Evolutionary conservation across 192 early-diverging fungal genomes (phyloP).

Genomic region (Backusella circina): DNA sequence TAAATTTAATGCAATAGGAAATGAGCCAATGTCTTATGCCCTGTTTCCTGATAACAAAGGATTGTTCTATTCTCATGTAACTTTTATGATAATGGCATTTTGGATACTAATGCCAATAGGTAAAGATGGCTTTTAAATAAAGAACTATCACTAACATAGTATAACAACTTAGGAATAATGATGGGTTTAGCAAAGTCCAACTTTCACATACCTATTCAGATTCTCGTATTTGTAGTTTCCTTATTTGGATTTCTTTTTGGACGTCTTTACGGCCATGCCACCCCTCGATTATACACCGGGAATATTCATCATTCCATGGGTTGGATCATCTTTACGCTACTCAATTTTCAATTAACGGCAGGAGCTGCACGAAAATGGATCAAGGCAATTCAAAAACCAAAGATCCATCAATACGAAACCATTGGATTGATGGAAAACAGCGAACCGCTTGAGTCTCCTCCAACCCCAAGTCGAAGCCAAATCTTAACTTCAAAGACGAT

Average conservation of each 20-base stretch:
- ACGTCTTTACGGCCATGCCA: conserved; percentile 20
- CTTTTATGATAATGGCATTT: conserved; percentile 30
- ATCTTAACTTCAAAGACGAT: too few relatives aligned
- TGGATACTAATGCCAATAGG: conserved; percentile 36
- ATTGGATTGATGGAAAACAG: conserved; percentile 14
- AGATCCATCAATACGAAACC: not conserved
- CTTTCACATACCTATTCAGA: conserved; percentile 25
- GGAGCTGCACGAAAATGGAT: conserved; percentile 24
- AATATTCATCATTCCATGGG: conserved; percentile 31
- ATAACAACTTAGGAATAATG: conserved; percentile 14
- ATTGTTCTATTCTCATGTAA: conserved; percentile 26
- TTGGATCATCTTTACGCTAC: conserved; percentile 20
- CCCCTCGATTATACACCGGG: conserved; percentile 23
- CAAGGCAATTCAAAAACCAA: conserved; percentile 14
- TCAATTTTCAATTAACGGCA: conserved; percentile 19
- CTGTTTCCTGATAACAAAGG: conserved; percentile 18
- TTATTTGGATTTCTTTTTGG: conserved; percentile 28
- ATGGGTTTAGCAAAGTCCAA: conserved; percentile 30
- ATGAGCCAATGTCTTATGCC: conserved; percentile 33
- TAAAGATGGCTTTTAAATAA: conserved; percentile 1
- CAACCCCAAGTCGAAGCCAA: too few relatives aligned
- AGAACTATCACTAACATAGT: not conserved
- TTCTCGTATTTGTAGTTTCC: conserved; percentile 14
- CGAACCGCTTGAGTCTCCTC: not conserved
- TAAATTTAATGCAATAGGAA: conserved; percentile 25